Base-by-base conservation (phyloP, 306 rosid species). In the Sindora glabra region DNA sequence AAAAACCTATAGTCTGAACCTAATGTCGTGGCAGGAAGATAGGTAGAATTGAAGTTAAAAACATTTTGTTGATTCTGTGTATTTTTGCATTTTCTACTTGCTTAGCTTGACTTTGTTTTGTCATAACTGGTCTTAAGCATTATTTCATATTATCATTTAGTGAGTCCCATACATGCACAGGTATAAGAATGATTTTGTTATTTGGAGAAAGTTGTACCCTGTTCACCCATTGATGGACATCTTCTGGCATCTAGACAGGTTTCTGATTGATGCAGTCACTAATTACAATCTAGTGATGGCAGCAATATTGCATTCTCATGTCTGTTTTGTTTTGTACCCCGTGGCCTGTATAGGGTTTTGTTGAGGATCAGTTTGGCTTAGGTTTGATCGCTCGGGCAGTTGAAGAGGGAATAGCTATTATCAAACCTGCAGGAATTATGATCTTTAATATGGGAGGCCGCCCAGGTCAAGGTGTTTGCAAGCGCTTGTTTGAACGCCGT, bases 401-500 rank as follows among this genome's bases (percentile, higher is more conserved):
- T 56, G 99, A 92, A 77, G 99, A 92, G 77, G 99, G 99, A 38
- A 92, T 92, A 68, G 18, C 81, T 53, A 96, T 92, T 30, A 92
- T 92, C 67, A 89, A 83, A 69, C 90, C 99, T 36, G 70, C 58
- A 56, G 99, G 99, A 75, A 86, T 89, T 70, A 86, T 92, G 96
- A 83, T 88, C 69, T 92, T 89, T 73, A 92, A 92, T 63, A 92
- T 92, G 86, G 99, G 99, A 59, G 96, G 99, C 11, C 99, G 99
- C 67, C 99, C 99, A 25, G 99, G 99, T 58, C 99, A 92, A 74
- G 95, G 55, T 52, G 99, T 92, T 54, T 92, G 95, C 73, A 84
- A 77, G 62, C 90, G 79, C 65, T 75, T 92, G 82, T 92, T 92
- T 78, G 99, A 92, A 68, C 95, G 96, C 10, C 99, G 99, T 17